Evolutionary conservation across 805 yeast genomes (phyloP), one percentile per base, ranked within the genome.

Genomic region (Yamadazyma tumulicola): DNA sequence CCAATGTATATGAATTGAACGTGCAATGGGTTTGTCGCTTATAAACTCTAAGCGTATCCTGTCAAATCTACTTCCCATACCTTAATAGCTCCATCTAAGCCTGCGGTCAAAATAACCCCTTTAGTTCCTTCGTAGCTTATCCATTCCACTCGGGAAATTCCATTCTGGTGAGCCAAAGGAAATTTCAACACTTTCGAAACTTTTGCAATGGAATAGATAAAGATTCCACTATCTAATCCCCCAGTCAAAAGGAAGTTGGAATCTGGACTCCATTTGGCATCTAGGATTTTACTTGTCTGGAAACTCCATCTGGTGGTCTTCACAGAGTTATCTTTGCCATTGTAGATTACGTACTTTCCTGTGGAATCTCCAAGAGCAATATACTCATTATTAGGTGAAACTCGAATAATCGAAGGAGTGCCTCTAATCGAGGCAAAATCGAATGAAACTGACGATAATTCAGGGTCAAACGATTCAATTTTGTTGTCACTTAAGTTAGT

Each of bases 291-390:
- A 37, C 95, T 81, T 2, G 89, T 85, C 56, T 93, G 97, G 78
- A 86, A 91, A 0, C 95, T 81, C 99, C 99, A 93, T 54, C 97
- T 76, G 0, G 94, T 77, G 2, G 97, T 87, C 23, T 79, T 72
- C 6, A 85, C 62, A 3, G 72, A 46, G 32, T 66, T 74, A 25
- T 77, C 79, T 2, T 55, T 56, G 5, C 78, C 55, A 43, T 77
- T 71, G 59, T 77, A 87, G 23, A 89, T 67, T n/a, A 81, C 61
- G 45, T 88, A 86, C 57, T 91, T 93, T 21, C 98, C 98, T 34
- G 82, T 69, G 4, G 71, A 69, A 50, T 89, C 97, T 34, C 96
- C 97, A 17, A 82, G 84, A 1, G 97, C 97, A 12, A 83, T 67
- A 41, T 63, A 74, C 37, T 67, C 57, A 6, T 77, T 84, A 47